These are phyloP conservation scores for Tetrahymena malaccensis DNA, from an alignment of 73 alveolate species.

Conservation along the genomic window DNA sequence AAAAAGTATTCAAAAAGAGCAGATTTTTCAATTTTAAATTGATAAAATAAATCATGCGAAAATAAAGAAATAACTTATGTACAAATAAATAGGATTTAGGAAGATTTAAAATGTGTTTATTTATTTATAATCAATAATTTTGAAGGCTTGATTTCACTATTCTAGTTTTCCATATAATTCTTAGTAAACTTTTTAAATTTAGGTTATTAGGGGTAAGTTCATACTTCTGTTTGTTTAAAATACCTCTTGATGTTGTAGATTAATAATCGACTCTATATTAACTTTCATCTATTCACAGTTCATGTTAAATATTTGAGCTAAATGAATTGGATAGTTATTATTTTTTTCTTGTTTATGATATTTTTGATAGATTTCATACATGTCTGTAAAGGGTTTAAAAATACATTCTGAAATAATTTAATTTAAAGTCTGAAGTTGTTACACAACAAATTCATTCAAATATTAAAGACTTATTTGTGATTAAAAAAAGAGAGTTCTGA, in stretches of 20 bases:
- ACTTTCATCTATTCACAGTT: neutral
- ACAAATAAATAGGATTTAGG: too few relatives aligned
- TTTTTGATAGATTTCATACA: neutral
- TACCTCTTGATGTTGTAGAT: neutral
- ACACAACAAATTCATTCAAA: neutral
- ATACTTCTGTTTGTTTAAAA: neutral
- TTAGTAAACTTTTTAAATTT: neutral
- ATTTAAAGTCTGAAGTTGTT: neutral
- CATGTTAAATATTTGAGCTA: neutral
- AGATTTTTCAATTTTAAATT: too few relatives aligned
- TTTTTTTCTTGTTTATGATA: neutral
- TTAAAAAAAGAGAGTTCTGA: neutral
- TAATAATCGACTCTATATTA: neutral
- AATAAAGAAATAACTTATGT: too few relatives aligned
- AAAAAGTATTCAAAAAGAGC: too few relatives aligned
- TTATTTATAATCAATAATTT: too few relatives aligned
- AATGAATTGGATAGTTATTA: neutral
- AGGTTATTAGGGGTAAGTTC: neutral
- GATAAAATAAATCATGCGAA: too few relatives aligned
- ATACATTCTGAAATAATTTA: neutral
- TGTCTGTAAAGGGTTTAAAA: neutral
- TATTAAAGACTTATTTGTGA: neutral
- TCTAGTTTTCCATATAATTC: neutral
- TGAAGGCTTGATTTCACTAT: neutral
- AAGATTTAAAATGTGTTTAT: too few relatives aligned